Evolutionary conservation across 148 eudicot genomes (phyloP), one percentile per base, ranked within the genome.

Genomic region (Silene uniflora): DNA sequence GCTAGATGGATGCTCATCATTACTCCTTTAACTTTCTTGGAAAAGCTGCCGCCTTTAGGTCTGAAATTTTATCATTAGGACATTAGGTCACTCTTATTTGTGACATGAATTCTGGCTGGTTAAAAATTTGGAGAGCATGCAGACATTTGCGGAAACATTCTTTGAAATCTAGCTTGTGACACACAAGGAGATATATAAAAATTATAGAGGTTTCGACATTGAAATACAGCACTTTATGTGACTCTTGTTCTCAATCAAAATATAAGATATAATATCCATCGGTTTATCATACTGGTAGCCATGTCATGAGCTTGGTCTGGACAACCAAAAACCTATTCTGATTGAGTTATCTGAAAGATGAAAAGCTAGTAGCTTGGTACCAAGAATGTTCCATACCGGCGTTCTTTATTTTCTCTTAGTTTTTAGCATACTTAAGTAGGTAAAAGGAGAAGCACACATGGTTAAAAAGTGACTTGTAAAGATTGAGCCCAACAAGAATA

Each of bases 1-100:
- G 55, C 71, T 44, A 42, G 19, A 64, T 14, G 69, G 69, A 27
- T 16, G n/a, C 14, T 65, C 69, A 65, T 39, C 46, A 65, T 39
- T 22, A 27, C 44, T 29, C 16, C 0, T 17, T 65, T 9, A 27
- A 32, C 44, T n/a, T 65, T 27, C 35, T 64, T 64, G 16, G 19
- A 27, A 12, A n/a, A 7, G 44, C 44, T 0, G 10, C 16, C 10
- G 27, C 42, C 16, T 3, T 10, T 67, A 18, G 7, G 49, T 67
- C 52, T 67, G 6, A n/a, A 18, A 42, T 39, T 67, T 16, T 39
- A 64, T 27, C 18, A 16, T 27, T 29, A 65, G 19, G 21, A 14
- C 18, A 16, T 27, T 29, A 65, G 19, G 21, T 65, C 7, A 32
- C 17, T 6, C 8, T 42, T 42, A n/a, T 42, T 68, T 42, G 27